phyloP scores from a whole-genome alignment of 2,329 filamentous ascomycete species.

The Stagonosporopsis vannaccii region DNA sequence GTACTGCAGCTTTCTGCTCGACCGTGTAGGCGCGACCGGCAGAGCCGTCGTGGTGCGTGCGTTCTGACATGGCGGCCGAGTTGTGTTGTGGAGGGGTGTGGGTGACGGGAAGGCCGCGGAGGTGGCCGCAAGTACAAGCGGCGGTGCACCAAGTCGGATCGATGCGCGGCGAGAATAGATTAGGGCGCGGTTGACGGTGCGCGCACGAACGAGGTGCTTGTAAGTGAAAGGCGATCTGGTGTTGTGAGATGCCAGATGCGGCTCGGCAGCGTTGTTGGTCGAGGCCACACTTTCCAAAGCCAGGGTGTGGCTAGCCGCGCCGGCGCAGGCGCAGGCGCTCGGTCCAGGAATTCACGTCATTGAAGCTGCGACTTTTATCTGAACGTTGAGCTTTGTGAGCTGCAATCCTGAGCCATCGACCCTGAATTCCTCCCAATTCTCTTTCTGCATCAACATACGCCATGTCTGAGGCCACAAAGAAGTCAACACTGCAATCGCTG shows the following conservation, averaged over 20 bases:
- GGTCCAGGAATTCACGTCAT: conserved; percentile 33
- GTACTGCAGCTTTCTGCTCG: conserved; percentile 90
- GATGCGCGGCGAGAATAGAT: not conserved
- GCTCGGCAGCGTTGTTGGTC: conserved; percentile 26
- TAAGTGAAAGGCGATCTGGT: conserved; percentile 18
- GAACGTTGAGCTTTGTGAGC: not conserved
- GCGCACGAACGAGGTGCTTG: not conserved
- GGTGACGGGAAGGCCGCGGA: conserved; percentile 4
- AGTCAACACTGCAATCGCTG: conserved; percentile 54
- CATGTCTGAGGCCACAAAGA: conserved; percentile 34
- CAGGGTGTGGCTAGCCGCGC: conserved; percentile 28
- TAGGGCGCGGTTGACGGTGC: not conserved
- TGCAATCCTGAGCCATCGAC: not conserved
- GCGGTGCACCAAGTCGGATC: not conserved
- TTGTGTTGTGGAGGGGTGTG: conserved; percentile 13
- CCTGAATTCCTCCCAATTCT: not conserved
- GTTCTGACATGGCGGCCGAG: conserved; percentile 52
- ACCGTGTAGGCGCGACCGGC: conserved; percentile 80
- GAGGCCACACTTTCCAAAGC: conserved; percentile 40
- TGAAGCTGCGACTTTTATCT: conserved; percentile 15
- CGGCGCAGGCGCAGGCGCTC: conserved; percentile 4
- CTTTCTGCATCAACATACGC: not conserved
- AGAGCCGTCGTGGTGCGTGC: conserved; percentile 78
- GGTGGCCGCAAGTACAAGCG: conserved; percentile 7
- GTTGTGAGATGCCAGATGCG: conserved; percentile 21